Percentiles rank a stretch among this genome's conserved stretches.
phyloP scores from a whole-genome alignment of 257 asterid genomes.

The Solanum infundibuliforme region DNA sequence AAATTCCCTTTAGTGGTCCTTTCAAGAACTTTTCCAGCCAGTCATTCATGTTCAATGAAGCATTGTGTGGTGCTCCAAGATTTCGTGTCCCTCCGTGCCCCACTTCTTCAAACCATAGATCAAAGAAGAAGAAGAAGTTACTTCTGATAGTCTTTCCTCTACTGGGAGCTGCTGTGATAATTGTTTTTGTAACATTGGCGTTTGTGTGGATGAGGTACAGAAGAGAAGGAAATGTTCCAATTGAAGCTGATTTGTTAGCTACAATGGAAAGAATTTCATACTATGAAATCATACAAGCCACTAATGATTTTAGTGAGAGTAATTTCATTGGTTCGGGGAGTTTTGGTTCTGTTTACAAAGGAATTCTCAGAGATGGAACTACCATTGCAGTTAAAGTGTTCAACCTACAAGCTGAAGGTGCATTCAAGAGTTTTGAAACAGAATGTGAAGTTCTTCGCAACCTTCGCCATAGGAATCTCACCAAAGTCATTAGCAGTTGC shows the following conservation, averaged over 20 bases:
- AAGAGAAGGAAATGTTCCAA: neutral
- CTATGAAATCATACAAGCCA: slow-evolving; percentile 1
- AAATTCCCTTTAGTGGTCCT: slow-evolving; percentile 17
- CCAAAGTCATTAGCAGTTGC: slow-evolving; percentile 18
- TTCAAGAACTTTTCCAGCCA: slow-evolving; percentile 3
- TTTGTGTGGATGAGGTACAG: neutral
- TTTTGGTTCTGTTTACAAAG: slow-evolving; percentile 17
- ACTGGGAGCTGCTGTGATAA: neutral
- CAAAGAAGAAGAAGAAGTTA: neutral
- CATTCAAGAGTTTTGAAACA: slow-evolving; percentile 6
- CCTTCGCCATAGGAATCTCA: slow-evolving; percentile 26
- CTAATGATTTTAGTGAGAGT: neutral
- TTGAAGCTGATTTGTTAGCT: neutral
- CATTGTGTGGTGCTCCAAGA: slow-evolving; percentile 8
- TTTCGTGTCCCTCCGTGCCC: slow-evolving; percentile 8
- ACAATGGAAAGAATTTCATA: neutral
- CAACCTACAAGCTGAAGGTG: slow-evolving; percentile 7
- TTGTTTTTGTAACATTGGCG: neutral
- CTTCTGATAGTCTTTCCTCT: neutral
- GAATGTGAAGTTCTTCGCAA: slow-evolving; percentile 22
- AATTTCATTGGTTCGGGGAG: slow-evolving; percentile 10
- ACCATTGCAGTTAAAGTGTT: slow-evolving; percentile 21
- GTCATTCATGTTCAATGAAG: slow-evolving; percentile 12
- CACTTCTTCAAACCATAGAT: neutral
- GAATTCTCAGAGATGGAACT: neutral